These are phyloP conservation scores for Batrachochytrium dendrobatidis DNA, from an alignment of 371 early-diverging fungal genomes.

Conservation along the genomic window DNA sequence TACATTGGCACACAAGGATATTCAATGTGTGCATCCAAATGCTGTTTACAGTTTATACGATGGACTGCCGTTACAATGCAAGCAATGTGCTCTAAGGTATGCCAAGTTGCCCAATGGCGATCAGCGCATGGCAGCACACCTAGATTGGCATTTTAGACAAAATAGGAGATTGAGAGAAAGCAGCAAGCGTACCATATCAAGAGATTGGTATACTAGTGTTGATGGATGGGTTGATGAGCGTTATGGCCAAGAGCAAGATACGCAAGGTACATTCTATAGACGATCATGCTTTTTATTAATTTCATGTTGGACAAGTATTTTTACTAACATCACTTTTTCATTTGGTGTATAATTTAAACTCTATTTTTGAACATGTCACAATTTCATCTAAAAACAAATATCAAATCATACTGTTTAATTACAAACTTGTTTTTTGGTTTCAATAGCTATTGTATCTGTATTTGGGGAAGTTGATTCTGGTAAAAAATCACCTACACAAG, in stretches of 20 bases:
- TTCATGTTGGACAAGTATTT: neutral
- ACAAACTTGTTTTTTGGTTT: too few species aligned
- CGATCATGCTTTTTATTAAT: neutral
- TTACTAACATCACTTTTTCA: neutral
- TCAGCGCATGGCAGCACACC: slow-evolving; percentile 69
- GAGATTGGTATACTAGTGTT: slow-evolving; percentile 80
- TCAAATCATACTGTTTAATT: neutral
- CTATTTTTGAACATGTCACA: neutral
- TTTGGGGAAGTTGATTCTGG: too few species aligned
- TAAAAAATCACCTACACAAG: too few species aligned
- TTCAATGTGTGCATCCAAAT: slow-evolving; percentile 17
- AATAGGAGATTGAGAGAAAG: slow-evolving; percentile 75
- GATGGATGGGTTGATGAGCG: slow-evolving; percentile 41
- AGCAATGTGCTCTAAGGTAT: slow-evolving; percentile 85
- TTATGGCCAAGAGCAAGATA: slow-evolving; percentile 18
- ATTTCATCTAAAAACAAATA: neutral
- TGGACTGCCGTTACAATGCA: slow-evolving; percentile 69
- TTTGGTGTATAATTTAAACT: neutral
- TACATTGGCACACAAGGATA: too few species aligned
- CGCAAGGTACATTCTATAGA: slow-evolving; percentile 15
- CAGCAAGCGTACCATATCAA: slow-evolving; percentile 63
- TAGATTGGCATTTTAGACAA: slow-evolving; percentile 92
- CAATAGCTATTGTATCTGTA: too few species aligned
- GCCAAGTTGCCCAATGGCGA: slow-evolving; percentile 60
- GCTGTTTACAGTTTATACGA: slow-evolving; percentile 55